Evolutionary conservation across 2,329 filamentous ascomycete species (phyloP).

Genomic region (Pleoardoris graminearum): DNA sequence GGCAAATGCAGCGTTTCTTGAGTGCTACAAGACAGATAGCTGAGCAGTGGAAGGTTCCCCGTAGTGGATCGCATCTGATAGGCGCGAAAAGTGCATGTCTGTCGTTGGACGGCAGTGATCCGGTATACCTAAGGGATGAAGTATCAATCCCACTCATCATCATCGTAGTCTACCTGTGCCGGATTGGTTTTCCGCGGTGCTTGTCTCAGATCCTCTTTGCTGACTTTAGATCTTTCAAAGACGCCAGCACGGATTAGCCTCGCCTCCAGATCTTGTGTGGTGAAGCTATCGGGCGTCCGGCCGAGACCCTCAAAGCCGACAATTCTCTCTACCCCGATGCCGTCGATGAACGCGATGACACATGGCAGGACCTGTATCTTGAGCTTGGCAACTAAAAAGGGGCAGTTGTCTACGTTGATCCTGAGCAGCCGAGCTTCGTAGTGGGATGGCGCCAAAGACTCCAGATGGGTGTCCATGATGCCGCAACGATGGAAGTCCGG

Average conservation of each 20-base stretch:
- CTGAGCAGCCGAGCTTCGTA: conserved; percentile 62
- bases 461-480: conserved; percentile 64
- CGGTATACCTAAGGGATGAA: not conserved
- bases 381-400: conserved; percentile 62
- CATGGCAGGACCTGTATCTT: conserved; percentile 63
- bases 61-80: no score
- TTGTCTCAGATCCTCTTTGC: conserved; percentile 47
- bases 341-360: conserved; percentile 61
- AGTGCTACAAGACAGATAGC: no score
- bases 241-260: conserved; percentile 57
- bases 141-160: conserved; percentile 57
- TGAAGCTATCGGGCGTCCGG: conserved; percentile 57
- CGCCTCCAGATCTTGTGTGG: conserved; percentile 57
- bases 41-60: no score
- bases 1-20: no score
- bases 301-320: conserved; percentile 63
- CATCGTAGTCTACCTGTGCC: conserved; percentile 48
- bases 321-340: conserved; percentile 59
- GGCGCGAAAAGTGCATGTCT: no score
- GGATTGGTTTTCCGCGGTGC: conserved; percentile 36
- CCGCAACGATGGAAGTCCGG: conserved; percentile 64
- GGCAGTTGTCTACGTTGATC: conserved; percentile 63
- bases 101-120: not conserved
- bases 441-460: conserved; percentile 58
- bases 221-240: conserved; percentile 56